Evolutionary conservation across 2,329 filamentous ascomycete genomes (phyloP), one percentile per base, ranked within the genome.

Genomic region (Diplodia sapinea): DNA sequence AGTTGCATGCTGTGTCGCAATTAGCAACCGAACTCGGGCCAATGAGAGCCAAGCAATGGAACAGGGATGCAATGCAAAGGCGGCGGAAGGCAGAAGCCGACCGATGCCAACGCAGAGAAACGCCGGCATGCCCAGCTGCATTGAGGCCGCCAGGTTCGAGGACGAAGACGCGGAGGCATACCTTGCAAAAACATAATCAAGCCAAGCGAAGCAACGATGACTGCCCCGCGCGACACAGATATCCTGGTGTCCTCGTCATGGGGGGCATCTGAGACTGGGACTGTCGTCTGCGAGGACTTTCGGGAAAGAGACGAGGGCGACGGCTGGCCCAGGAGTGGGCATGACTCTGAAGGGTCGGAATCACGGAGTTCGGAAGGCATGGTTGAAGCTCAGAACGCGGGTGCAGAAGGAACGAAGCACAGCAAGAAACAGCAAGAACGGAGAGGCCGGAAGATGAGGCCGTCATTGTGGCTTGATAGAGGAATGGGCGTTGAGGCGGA

Each of bases 161-260:
- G 23, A 26, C 3, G 23, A 26, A 26, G 23, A 17, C 31, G 9
- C 7, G 31, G 7, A 33, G 31, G 65, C 74, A 61, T 77, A 85
- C 86, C 85, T 82, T 88, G 86, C 17, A 89, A 75, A 71, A 89
- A 89, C 33, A 89, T 86, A 59, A 89, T 78, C 2, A 84, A 74
- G 73, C 85, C 86, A 71, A 87, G 80, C 70, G 84, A 87, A 51
- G 83, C 69, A 15, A 83, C 79, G 65, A 89, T 85, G 52, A 83
- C 79, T 2, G 23, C 26, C 12, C 50, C 68, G 4, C 68, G 36
- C n/a, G 13, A 17, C 1, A 67, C 23, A 29, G 61, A 65, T 12
- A 68, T 68, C 3, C 31, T 38, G 13, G 17, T 52, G 26, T 68
- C 57, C 9, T 43, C 36, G 13, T 36, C 55, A 55, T 67, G 26